Percentiles rank a stretch among this genome's conserved stretches.
Conservation (phyloP, 2,329 filamentous ascomycete genomes). For the Aspergillus sp. region DNA sequence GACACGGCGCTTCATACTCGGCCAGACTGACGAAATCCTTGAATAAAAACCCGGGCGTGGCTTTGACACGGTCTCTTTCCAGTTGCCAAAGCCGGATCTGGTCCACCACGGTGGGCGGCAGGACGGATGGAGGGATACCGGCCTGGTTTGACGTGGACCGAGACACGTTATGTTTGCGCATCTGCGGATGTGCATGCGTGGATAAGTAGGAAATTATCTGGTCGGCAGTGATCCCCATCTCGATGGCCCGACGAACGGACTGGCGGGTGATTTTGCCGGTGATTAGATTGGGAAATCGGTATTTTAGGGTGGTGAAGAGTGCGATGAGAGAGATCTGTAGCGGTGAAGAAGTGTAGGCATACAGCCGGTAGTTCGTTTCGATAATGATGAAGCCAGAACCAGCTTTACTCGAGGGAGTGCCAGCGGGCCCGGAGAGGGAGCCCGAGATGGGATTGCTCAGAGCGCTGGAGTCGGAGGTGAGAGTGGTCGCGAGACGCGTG, state of each 20-base stretch:
- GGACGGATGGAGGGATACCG: conserved; percentile 57
- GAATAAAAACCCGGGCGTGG: conserved; percentile 81
- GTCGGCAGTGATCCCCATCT: conserved; percentile 86
- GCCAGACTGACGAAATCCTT: conserved; percentile 77
- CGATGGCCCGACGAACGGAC: conserved; percentile 83
- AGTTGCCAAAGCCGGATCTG: conserved; percentile 98
- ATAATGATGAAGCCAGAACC: conserved; percentile 80
- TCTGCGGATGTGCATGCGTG: conserved; percentile 91
- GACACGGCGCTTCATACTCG: conserved; percentile 54
- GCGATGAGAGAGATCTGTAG: conserved; percentile 92
- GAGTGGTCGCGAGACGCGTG: conserved; percentile 87
- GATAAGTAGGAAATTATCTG: conserved; percentile 94
- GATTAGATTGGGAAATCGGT: conserved; percentile 92
- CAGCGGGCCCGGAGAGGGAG: conserved; percentile 49
- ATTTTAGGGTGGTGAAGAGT: conserved; percentile 82
- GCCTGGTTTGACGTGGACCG: conserved; percentile 40
- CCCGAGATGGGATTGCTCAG: conserved; percentile 71
- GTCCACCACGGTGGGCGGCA: conserved; percentile 94
- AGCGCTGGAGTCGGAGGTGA: conserved; percentile 74
- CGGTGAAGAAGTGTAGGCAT: conserved; percentile 92
- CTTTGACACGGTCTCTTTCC: conserved; percentile 90
- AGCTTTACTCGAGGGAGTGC: conserved; percentile 30
- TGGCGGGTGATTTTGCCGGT: conserved; percentile 86
- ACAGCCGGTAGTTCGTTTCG: conserved; percentile 96
- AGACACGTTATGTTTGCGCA: conserved; percentile 62